A percentile compares a stretch with the other conserved stretches of the same genome.
phyloP scores from a whole-genome alignment of 805 yeast species.

The Maudiozyma turicensis region DNA sequence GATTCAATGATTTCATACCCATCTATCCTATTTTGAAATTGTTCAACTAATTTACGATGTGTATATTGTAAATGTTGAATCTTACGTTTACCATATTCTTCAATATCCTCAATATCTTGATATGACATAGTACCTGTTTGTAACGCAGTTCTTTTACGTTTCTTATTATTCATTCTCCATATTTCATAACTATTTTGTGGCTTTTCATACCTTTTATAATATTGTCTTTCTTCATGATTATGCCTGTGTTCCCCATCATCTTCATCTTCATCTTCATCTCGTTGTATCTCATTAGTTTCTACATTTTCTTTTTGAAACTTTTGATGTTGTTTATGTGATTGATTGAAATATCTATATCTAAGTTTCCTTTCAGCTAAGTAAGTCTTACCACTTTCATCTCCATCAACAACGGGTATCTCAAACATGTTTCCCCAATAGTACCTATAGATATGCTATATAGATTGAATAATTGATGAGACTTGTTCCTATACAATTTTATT shows the following conservation, averaged over 20 bases:
- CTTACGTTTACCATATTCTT: neutral
- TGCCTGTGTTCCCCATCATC: conserved; percentile 4
- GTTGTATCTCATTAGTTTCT: neutral
- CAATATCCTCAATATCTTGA: conserved; percentile 6
- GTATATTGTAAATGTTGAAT: neutral
- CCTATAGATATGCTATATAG: no score
- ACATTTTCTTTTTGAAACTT: conserved; percentile 9
- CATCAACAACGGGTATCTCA: conserved; percentile 16
- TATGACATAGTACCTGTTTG: conserved; percentile 14
- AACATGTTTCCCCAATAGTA: conserved; percentile 12
- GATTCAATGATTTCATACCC: conserved; percentile 16
- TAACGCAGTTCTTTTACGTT: conserved; percentile 12
- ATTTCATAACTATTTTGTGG: conserved; percentile 26
- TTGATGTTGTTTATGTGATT: conserved; percentile 12
- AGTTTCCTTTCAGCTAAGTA: conserved; percentile 17
- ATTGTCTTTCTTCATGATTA: conserved; percentile 19
- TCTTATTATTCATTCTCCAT: conserved; percentile 16
- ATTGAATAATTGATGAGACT: neutral
- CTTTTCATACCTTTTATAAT: conserved; percentile 20
- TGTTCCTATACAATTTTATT: neutral
- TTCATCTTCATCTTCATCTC: conserved; percentile 6
- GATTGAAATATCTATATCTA: conserved; percentile 22
- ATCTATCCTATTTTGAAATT: conserved; percentile 11
- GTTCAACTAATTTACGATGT: neutral
- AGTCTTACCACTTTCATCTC: conserved; percentile 8